These are phyloP conservation scores for Arabidopsis suecica DNA, from an alignment of 345 rosid genomes.

Conservation along the genomic window DNA sequence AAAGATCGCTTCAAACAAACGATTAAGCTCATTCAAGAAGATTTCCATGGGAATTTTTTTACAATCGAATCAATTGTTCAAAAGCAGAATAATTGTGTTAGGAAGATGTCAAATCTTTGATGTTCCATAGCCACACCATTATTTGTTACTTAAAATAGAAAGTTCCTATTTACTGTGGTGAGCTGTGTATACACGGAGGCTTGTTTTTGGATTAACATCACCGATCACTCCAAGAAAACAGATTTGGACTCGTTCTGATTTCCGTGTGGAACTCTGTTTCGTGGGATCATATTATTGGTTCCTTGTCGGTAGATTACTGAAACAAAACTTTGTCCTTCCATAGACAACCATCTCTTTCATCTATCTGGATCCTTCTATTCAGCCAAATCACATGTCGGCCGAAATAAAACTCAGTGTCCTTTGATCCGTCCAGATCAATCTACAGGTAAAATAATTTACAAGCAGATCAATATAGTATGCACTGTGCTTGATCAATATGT, in stretches of 20 bases:
- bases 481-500: not conserved
- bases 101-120: constrained; percentile 32
- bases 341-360: constrained; percentile 34
- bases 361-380: constrained; percentile 25
- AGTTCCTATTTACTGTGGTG: constrained; percentile 10
- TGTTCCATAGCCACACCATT: constrained; percentile 19
- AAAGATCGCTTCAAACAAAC: not conserved
- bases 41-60: not conserved
- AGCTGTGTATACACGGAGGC: constrained; percentile 27
- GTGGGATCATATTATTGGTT: constrained; percentile 28
- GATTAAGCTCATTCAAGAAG: not conserved
- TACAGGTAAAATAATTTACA: not conserved
- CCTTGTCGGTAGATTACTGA: constrained; percentile 32
- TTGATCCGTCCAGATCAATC: constrained; percentile 13
- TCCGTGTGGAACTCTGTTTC: constrained; percentile 39
- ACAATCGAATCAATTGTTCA: not conserved
- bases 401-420: constrained; percentile 11
- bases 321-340: constrained; percentile 18
- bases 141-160: constrained; percentile 24
- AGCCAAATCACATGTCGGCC: constrained; percentile 33
- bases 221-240: constrained; percentile 15
- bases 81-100: not conserved
- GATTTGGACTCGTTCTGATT: constrained; percentile 29
- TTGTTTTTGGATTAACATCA: not conserved
- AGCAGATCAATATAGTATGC: not conserved